Base-by-base conservation (phyloP, 2,329 filamentous ascomycete species). In the Pseudogymnoascus sp. region DNA sequence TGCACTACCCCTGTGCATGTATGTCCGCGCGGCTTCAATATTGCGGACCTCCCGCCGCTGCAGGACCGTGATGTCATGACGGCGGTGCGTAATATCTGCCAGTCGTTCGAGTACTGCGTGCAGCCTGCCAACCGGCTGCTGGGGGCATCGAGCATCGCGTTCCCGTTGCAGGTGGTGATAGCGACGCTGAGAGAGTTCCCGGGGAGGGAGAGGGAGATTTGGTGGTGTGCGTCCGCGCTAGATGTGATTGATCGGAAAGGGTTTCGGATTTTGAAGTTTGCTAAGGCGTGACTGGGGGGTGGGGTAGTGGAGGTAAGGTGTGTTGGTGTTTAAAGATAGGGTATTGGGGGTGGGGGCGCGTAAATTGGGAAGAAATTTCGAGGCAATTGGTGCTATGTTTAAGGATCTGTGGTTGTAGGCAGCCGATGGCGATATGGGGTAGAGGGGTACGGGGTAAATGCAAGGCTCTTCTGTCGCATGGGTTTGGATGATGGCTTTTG, bases 71-170 rank as follows among this genome's bases (percentile, higher is more conserved):
- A 74, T 45, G 69, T 73, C 37, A 60, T 69, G 6, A 41, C 62
- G 6, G 65, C 73, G 60, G 73, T 70, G 6, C 71, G 70, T 16
- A 72, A 73, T 57, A 74, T 78, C 39, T 75, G 75, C 60, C 72
- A 75, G 62, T 74, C 74, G 0, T 62, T 77, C 8, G 71, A 76
- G 63, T 77, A 73, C 60, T 72, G 71, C 57, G 39, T 74, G 41
- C 64, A 71, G 39, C 68, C 72, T 3, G 65, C 70, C 1, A 70
- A 70, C 63, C 19, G 65, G 11, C 65, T 66, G 34, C 57, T 66
- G 8, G 68, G 67, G 1, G 60, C 66, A 1, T 66, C 67, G n/a
- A 48, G 39, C 4, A 57, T 68, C 2, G 65, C 72, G 4, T 68
- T 71, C 19, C 70, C 72, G 4, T 28, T 73, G 36, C 69, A 68